These are phyloP conservation scores for Ceratocystis ficicola DNA, from an alignment of 2,329 filamentous ascomycete species.

Conservation along the genomic window DNA sequence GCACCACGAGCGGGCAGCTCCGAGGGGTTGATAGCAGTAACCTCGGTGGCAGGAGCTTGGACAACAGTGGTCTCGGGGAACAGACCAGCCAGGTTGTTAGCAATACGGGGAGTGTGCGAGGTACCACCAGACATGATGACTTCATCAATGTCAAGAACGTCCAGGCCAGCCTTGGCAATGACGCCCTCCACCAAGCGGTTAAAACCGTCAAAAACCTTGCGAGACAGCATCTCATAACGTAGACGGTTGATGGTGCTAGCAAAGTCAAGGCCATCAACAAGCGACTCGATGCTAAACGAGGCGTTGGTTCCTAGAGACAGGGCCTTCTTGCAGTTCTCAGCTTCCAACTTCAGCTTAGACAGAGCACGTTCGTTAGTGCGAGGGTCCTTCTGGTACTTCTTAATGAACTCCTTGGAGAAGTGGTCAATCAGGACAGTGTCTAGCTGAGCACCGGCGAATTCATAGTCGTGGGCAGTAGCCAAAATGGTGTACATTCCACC, in stretches of 20 bases:
- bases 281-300: slow-evolving; percentile 82
- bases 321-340: slow-evolving; percentile 83
- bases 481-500: slow-evolving; percentile 94
- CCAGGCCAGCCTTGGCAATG: slow-evolving; percentile 82
- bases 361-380: slow-evolving; percentile 67
- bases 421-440: slow-evolving; percentile 89
- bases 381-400: slow-evolving; percentile 88
- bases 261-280: slow-evolving; percentile 84
- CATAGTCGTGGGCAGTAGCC: slow-evolving; percentile 89
- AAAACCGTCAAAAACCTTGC: slow-evolving; percentile 80
- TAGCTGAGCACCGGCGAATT: slow-evolving; percentile 72
- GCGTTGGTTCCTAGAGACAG: slow-evolving; percentile 80
- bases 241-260: slow-evolving; percentile 83
- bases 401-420: slow-evolving; percentile 97
- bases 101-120: slow-evolving; percentile 87
- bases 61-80: slow-evolving; percentile 73
- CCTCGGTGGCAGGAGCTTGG: slow-evolving; percentile 67
- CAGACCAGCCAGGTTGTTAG: slow-evolving; percentile 61
- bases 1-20: slow-evolving; percentile 82
- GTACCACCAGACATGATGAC: slow-evolving; percentile 87
- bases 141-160: slow-evolving; percentile 86
- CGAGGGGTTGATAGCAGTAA: slow-evolving; percentile 78
- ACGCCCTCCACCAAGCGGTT: slow-evolving; percentile 71
- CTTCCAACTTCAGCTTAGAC: slow-evolving; percentile 85
- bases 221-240: slow-evolving; percentile 78